Evolutionary conservation across 2,329 filamentous ascomycete genomes (phyloP), one percentile per base, ranked within the genome.

Genomic region (Xenosphaeropsis pyriputrescens): DNA sequence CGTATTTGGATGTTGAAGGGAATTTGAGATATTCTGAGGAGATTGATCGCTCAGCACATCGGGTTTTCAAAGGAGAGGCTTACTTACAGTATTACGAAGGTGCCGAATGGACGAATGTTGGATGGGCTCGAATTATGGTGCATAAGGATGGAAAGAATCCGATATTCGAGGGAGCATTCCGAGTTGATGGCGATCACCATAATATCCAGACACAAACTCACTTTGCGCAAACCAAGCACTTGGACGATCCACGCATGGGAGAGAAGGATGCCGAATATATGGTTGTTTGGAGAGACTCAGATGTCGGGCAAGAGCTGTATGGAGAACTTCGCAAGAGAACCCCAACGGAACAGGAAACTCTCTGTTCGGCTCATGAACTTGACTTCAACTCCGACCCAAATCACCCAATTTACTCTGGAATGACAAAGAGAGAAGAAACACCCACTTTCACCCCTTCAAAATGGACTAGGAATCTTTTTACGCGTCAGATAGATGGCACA

Each of bases 231-330:
- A 86, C 84, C 34, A 79, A 73, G 52, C 74, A 85, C 43, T 56
- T 62, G 16, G 62, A 77, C 33, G 91, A 98, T 55, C 84, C 86
- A 2, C 61, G 70, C 12, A 45, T 53, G 18, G 57, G 61, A 22
- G 54, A 65, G 19, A 58, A 63, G 34, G 66, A 63, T 4, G 70
- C 77, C 22, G 83, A 93, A 43, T 80, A 74, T 53, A 91, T 98
- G 88, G 68, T 95, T 29, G 70, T 95, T 1, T 96, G 85, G 70
- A 75, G 88, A 46, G 88, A 96, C 54, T 93, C 86, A 18, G 91
- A 98, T 56, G 75, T 95, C n/a, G 57, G 61, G 29, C 70, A 71
- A 39, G 59, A 64, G 16, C 79, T 89, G 44, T 50, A 54, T 39
- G 40, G 37, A 5, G 54, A 56, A 19, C 39, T 56, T 42, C 52